These are phyloP conservation scores for Lodderomyces parapsilosis DNA, from an alignment of 1,139 yeast species.

Conservation along the genomic window DNA sequence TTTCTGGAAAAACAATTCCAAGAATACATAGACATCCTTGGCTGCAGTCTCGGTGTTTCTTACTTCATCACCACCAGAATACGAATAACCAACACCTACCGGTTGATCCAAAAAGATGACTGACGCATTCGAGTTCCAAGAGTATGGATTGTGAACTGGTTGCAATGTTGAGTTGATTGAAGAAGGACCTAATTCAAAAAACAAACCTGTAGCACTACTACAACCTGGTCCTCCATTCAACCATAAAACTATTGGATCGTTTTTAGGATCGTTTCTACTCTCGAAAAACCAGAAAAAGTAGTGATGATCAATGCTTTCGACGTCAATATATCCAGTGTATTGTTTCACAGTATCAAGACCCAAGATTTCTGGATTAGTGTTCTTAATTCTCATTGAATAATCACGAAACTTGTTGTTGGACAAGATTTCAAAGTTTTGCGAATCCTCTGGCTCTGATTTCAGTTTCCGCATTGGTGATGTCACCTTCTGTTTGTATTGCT, in stretches of 20 bases:
- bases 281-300: slow-evolving; percentile 89
- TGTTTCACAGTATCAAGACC: slow-evolving; percentile 61
- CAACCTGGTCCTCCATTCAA: slow-evolving; percentile 93
- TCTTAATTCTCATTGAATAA: slow-evolving; percentile 41
- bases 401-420: slow-evolving; percentile 27
- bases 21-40: slow-evolving; percentile 73
- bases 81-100: slow-evolving; percentile 84
- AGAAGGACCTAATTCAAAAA: slow-evolving; percentile 89
- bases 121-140: slow-evolving; percentile 89
- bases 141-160: slow-evolving; percentile 72
- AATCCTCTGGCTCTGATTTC: background rate
- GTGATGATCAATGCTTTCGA: slow-evolving; percentile 59
- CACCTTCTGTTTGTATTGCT: slow-evolving; percentile 14
- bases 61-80: slow-evolving; percentile 56
- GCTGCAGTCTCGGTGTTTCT: slow-evolving; percentile 70
- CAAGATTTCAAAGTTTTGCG: slow-evolving; percentile 21
- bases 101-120: slow-evolving; percentile 95
- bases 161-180: slow-evolving; percentile 63
- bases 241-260: slow-evolving; percentile 86
- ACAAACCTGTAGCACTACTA: slow-evolving; percentile 85
- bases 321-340: slow-evolving; percentile 65
- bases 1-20: slow-evolving; percentile 73
- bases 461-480: slow-evolving; percentile 1
- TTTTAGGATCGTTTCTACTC: slow-evolving; percentile 83
- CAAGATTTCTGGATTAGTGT: slow-evolving; percentile 40